These are phyloP conservation scores for Limonium bicolor DNA, from an alignment of 148 eudicot species.

Conservation along the genomic window DNA sequence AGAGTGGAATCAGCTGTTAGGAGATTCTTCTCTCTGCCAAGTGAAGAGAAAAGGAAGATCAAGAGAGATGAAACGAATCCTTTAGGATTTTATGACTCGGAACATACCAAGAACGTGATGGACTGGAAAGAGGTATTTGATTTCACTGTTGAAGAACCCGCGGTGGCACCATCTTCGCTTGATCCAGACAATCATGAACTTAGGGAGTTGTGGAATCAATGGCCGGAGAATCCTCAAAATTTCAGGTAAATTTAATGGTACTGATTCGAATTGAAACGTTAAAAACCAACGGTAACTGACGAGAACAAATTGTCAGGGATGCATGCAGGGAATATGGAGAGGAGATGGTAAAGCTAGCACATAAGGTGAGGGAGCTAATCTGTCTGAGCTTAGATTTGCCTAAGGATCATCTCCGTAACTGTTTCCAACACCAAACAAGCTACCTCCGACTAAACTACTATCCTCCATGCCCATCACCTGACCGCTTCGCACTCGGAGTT, in stretches of 20 bases:
- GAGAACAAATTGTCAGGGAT: conserved; percentile 29
- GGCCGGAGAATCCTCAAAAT: conserved; percentile 23
- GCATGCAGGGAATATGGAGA: conserved; percentile 38
- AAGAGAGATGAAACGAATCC: conserved; percentile 25
- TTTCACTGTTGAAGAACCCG: conserved; percentile 12
- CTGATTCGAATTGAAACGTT: too few relatives aligned
- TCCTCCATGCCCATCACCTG: conserved; percentile 50
- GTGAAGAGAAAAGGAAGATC: conserved; percentile 31
- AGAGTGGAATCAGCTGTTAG: conserved; percentile 9
- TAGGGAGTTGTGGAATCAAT: conserved; percentile 16
- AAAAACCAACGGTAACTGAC: too few relatives aligned
- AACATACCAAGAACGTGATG: conserved; percentile 34
- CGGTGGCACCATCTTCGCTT: conserved; percentile 15
- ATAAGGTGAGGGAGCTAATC: conserved; percentile 41
- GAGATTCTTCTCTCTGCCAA: conserved; percentile 20
- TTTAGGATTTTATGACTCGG: conserved; percentile 32
- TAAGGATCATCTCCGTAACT: conserved; percentile 18
- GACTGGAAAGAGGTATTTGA: conserved; percentile 53
- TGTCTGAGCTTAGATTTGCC: conserved; percentile 45
- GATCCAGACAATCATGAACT: conserved; percentile 14
- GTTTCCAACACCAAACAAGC: conserved; percentile 32
- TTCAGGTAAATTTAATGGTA: too few relatives aligned
- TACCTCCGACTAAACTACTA: conserved; percentile 53
- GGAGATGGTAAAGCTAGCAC: conserved; percentile 37
- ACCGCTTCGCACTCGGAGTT: conserved; percentile 50